Evolutionary conservation across 169 alveolate genomes (phyloP).

Genomic region (Plasmodium yoelii): DNA sequence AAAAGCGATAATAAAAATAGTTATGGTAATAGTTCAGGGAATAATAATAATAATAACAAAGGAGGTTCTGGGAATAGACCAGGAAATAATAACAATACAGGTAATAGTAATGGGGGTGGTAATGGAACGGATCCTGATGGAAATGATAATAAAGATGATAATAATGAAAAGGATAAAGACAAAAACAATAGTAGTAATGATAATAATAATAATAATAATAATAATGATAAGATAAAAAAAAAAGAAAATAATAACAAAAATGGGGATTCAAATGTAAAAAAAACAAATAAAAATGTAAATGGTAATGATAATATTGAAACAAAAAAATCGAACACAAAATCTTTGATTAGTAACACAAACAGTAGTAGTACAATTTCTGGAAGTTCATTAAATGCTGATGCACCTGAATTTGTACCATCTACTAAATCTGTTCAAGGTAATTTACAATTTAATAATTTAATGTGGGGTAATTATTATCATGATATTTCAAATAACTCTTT

Average conservation of each 20-base stretch:
- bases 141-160: background rate
- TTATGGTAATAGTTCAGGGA: background rate
- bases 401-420: slow-evolving; percentile 77
- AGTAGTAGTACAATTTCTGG: background rate
- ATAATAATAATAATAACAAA: slow-evolving; percentile 6
- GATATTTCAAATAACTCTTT: slow-evolving; percentile 15
- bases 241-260: background rate
- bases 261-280: slow-evolving; percentile 5
- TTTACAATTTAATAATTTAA: slow-evolving; percentile 29
- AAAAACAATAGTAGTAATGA: background rate
- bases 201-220: background rate
- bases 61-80: background rate
- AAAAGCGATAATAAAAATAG: background rate
- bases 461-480: slow-evolving; percentile 75
- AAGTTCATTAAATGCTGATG: slow-evolving; percentile 76
- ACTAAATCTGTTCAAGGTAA: slow-evolving; percentile 34
- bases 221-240: background rate
- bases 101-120: background rate
- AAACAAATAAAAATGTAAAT: background rate
- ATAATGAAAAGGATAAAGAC: background rate
- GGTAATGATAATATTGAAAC: slow-evolving; percentile 3
- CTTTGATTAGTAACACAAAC: background rate
- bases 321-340: slow-evolving; percentile 13
- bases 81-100: background rate
- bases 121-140: background rate